A percentile compares a stretch with the other conserved stretches of the same genome.
These are phyloP conservation scores for Toxoplasma gondii DNA, from an alignment of 169 alveolate species.

Conservation along the genomic window DNA sequence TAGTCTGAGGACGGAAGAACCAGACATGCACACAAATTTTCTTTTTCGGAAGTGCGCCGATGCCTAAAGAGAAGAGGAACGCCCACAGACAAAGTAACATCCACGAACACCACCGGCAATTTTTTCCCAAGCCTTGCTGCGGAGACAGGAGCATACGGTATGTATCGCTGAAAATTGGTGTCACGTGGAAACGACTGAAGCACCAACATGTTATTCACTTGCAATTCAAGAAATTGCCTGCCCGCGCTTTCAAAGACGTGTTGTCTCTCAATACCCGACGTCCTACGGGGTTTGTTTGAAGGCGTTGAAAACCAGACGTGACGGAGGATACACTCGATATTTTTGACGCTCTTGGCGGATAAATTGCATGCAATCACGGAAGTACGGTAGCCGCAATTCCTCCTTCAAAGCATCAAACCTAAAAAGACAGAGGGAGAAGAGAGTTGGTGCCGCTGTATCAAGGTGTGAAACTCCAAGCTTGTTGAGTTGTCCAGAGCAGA, in stretches of 20 bases:
- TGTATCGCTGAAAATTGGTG: too few relatives aligned
- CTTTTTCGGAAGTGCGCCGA: not conserved
- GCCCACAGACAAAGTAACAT: not conserved
- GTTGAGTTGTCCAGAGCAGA: not conserved
- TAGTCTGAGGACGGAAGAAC: conserved; percentile 65
- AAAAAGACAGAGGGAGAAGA: not conserved
- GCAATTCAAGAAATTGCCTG: too few relatives aligned
- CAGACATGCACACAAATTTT: not conserved
- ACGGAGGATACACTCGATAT: conserved; percentile 84
- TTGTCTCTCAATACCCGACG: not conserved
- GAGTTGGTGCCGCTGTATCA: not conserved
- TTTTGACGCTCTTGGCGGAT: conserved; percentile 47
- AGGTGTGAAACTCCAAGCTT: not conserved
- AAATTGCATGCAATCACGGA: conserved; percentile 18
- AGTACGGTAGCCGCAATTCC: conserved; percentile 56
- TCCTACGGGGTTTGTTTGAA: conserved; percentile 83
- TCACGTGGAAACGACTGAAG: too few relatives aligned
- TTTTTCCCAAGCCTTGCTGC: not conserved
- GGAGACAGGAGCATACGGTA: not conserved
- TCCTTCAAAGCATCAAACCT: conserved; percentile 58
- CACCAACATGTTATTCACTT: too few relatives aligned
- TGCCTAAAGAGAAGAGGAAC: not conserved
- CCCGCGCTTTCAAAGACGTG: too few relatives aligned
- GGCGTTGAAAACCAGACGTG: conserved; percentile 84
- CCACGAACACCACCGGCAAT: not conserved